Base-by-base conservation (phyloP, 2,329 filamentous ascomycete species). In the Fusarium sp. region DNA sequence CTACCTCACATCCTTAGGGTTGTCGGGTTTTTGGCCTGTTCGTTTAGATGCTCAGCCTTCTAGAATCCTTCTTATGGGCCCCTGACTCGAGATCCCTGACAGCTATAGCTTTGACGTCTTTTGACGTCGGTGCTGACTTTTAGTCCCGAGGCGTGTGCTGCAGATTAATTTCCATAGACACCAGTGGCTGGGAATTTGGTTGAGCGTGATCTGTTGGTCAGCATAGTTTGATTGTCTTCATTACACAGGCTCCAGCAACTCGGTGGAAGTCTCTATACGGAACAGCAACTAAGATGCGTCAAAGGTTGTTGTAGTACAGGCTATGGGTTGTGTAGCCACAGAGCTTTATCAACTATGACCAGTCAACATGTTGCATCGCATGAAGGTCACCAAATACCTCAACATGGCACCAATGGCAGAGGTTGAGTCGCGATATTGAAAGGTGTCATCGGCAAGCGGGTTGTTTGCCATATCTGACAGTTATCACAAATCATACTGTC, bases 31-130 rank as follows among this genome's bases (percentile, higher is more conserved):
- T 49, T 49, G 52, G 33, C 27, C 58, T 62, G 62, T 59, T 68
- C 61, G 63, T 64, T 65, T 65, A 38, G 41, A 63, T 49, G 44
- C 62, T 75, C 61, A 67, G 63, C 73, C 75, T 77, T 76, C 75
- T 77, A 73, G 75, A 76, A 76, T 72, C 75, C 71, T 76, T 77
- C 73, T 65, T 39, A 47, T 46, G 61, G 46, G 42, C 33, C 68
- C 66, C 62, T 56, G 56, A 61, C 66, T 68, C 54, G 58, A 46
- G 36, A 59, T 73, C 73, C 69, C 53, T 76, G 73, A 61, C 44
- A 41, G 42, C 57, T n/a, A 64, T 59, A 49, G 60, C 54, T 53
- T 61, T 61, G 66, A 65, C 66, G 62, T 71, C 52, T 39, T 68
- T 71, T 65, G 67, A 63, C 54, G 73, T 56, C 52, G 49, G 39